A percentile compares a stretch with the other conserved stretches of the same genome.
phyloP scores from a whole-genome alignment of 2,329 filamentous ascomycete species.

The Phialophora verrucosa region DNA sequence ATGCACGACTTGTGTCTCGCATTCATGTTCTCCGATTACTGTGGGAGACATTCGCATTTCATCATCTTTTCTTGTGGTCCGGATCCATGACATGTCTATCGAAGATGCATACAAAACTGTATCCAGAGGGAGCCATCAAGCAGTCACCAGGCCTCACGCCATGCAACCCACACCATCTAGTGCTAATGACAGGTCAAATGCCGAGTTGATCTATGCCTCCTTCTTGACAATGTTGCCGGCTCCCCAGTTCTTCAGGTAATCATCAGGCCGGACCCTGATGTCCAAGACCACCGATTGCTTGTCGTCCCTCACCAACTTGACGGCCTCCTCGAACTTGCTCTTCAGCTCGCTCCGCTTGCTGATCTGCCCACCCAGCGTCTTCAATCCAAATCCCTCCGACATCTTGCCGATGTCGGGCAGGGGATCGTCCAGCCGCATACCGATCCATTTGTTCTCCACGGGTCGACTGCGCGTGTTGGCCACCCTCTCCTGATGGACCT shows the following conservation, averaged over 20 bases:
- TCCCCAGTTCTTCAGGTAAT: conserved; percentile 19
- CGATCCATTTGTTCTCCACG: conserved; percentile 16
- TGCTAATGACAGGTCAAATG: not conserved
- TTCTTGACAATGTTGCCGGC: conserved; percentile 13
- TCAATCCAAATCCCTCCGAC: conserved; percentile 4
- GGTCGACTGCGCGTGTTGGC: conserved; percentile 13
- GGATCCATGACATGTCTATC: too few species aligned
- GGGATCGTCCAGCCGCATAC: conserved; percentile 13
- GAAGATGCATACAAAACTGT: too few species aligned
- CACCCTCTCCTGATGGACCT: conserved; percentile 10
- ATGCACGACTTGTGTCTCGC: too few species aligned
- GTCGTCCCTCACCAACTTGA: conserved; percentile 9
- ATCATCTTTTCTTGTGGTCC: too few species aligned
- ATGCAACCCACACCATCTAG: not conserved
- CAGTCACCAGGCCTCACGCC: too few species aligned
- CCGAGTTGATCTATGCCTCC: not conserved
- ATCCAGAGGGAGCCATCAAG: too few species aligned
- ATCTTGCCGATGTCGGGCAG: conserved; percentile 14
- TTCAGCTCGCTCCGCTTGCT: conserved; percentile 12
- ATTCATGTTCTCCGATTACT: too few species aligned
- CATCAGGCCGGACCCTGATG: conserved; percentile 12
- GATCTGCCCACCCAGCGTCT: conserved; percentile 13
- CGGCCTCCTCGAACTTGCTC: conserved; percentile 6
- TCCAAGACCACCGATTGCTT: conserved; percentile 10
- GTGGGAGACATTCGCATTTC: too few species aligned